Evolutionary conservation across 169 alveolate genomes (phyloP), one percentile per base, ranked within the genome.

Genomic region (Neospora caninum): DNA sequence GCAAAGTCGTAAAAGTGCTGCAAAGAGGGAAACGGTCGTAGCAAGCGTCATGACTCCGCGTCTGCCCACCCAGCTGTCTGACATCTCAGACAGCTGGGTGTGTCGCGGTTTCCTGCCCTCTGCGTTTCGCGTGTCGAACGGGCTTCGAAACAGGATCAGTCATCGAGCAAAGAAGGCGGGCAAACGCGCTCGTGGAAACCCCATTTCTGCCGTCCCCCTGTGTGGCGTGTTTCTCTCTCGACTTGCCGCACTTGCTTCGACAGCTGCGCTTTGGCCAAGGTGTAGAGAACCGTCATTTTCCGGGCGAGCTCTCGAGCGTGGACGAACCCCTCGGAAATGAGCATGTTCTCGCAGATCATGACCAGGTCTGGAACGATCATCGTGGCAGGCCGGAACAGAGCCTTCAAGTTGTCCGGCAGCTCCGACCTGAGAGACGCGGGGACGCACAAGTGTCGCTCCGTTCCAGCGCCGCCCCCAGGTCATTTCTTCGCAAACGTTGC

Each of bases 361-460:
- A 97, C 98, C 82, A 98, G 95, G 95, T 99, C 99, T 1, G 99
- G 99, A 9, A 98, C 99, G 89, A 98, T 99, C 99, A 99, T 99
- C 92, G 99, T 99, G 94, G 98, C 98, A 18, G 99, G 99, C 97
- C 99, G 97, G 98, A 99, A 99, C 93, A 99, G 95, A 31, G 99
- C 99, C 97, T 99, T 99, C 93, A 98, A 96, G 96, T 99, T 99
- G 96, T 99, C 99, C 18, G 99, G 99, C 89, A 99, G 97, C 96
- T 98, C 99, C 73, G 99, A 98, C 96, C 99, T 97, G 84, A 25
- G 38, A 36, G 16, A 31, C n/a, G 27, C 0, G 45, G 91, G 29
- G 29, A 97, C 31, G 95, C 96, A 27, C 31, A 73, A 4, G 1
- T 29, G 20, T 27, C n/a, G 20, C 16, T 7, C 16, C 34, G 20